These are phyloP conservation scores for Cordyceps pruinosa DNA, from an alignment of 2,329 filamentous ascomycete species.

Conservation along the genomic window DNA sequence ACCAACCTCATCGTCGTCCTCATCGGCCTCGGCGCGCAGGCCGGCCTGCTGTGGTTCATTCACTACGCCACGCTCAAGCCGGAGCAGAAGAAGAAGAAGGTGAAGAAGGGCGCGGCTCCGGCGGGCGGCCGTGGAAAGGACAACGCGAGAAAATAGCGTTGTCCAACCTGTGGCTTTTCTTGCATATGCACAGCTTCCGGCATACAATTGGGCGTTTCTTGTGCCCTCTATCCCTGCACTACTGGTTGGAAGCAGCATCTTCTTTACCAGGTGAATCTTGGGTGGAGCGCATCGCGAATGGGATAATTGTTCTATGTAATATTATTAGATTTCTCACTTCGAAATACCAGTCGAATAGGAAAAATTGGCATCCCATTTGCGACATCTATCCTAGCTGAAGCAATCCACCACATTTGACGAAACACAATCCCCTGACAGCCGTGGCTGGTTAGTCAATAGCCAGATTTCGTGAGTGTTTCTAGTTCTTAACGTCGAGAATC, in stretches of 20 bases:
- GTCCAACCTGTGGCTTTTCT: not conserved
- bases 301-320: not conserved
- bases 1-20: slow-evolving; percentile 50
- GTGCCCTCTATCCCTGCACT: not conserved
- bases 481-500: too few species aligned
- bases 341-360: too few species aligned
- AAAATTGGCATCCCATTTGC: too few species aligned
- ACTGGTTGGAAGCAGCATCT: not conserved
- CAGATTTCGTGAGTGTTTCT: too few species aligned
- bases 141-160: not conserved
- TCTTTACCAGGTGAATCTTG: not conserved
- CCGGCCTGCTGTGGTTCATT: slow-evolving; percentile 48
- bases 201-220: slow-evolving; percentile 1
- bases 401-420: too few species aligned
- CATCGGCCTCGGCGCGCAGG: slow-evolving; percentile 39
- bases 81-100: slow-evolving; percentile 51
- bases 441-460: too few species aligned
- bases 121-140: slow-evolving; percentile 14
- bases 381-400: too few species aligned
- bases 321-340: not conserved
- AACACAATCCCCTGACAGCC: too few species aligned
- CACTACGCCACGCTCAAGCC: slow-evolving; percentile 55
- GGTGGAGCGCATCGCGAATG: not conserved
- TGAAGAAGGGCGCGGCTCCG: slow-evolving; percentile 28
- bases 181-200: not conserved